Evolutionary conservation across 2,329 filamentous ascomycete genomes (phyloP), one percentile per base, ranked within the genome.

Genomic region (Sporothrix euskadiensis): DNA sequence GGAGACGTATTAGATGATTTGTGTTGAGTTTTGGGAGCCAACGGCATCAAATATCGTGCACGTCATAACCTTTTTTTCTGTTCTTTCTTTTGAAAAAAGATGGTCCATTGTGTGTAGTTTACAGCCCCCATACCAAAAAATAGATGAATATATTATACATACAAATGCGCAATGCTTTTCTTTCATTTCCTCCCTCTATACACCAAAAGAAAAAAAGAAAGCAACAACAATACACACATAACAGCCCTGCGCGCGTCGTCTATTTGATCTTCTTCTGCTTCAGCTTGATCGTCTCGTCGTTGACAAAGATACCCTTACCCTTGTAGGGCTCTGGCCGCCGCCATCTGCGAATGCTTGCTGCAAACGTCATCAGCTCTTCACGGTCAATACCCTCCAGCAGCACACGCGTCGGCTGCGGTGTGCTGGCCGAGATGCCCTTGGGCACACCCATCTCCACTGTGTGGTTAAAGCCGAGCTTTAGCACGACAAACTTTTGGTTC

Each of bases 251-350:
- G 66, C 47, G n/a, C 49, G 54, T 16, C 66, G 66, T 71, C 85
- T 90, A 96, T 87, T 94, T 95, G 82, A 95, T 94, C 88, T 95
- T 96, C 91, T 98, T 99, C 80, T 93, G 92, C 91, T 99, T 99
- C 83, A 99, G 83, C 88, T 92, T 97, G 84, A 99, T 98, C 41
- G 94, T 98, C 87, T 99, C 94, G 76, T 94, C 94, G 80, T 98
- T 97, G 79, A 99, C 91, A 81, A 98, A 99, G 78, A 99, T 97
- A 78, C 96, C 96, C 89, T 99, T 98, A 77, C 96, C 96, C 89
- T 99, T 99, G 84, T 99, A 99, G 77, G 96, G 96, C 84, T 99
- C 96, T 41, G 96, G 96, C 76, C 88, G 88, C 80, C 96, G 91
- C 95, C 95, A 98, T 83, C 86, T 88, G 78, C 94, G 88, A 77